Base-by-base conservation (phyloP, 306 rosid genomes). In the Dalbergia oliveri region DNA sequence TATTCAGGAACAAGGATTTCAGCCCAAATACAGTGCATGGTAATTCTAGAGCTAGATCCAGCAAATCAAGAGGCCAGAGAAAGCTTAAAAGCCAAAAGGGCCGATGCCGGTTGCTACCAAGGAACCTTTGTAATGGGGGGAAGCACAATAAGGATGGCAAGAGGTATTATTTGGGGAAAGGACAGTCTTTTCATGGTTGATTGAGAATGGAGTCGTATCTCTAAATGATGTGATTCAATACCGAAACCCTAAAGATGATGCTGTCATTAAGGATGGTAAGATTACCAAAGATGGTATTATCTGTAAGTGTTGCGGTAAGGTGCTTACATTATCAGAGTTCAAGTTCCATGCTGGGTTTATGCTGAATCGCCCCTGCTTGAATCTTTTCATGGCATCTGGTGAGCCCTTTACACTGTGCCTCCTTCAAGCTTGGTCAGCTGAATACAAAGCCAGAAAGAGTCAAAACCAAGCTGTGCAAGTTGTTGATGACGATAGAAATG, bases 341-440 rank as follows among this genome's bases (percentile, higher is more conserved):
- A 96, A 88, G 87, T 60, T 66, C 82, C 99, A 96, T 73, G 86
- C 94, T 67, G 99, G 99, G 23, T 93, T 87, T 87, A 88, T 84
- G 66, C 83, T 86, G 69, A 91, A 86, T 76, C 98, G 98, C 45
- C 94, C 98, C 53, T 91, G 97, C 83, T 81, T 89, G 88, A 93
- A 96, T 87, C 93, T 96, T 88, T 93, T 89, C 85, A 86, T 93
- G 94, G 91, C 84, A 79, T 91, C 97, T 84, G 98, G 97, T 60
- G 87, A 90, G 87, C 87, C 98, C 73, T 93, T 93, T 83, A 89
- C 94, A 80, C 81, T 96, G 78, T 90, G 98, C 87, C 97, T 90
- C 87, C 98, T 96, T 90, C 93, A 91, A 89, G 99, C 99, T 73
- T 96, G 99, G 99, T 93, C 99, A 66, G 89, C 92, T 70, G 99